These are phyloP conservation scores for Kwoniella botswanensis DNA, from an alignment of 768 basidiomycete species.

Conservation along the genomic window DNA sequence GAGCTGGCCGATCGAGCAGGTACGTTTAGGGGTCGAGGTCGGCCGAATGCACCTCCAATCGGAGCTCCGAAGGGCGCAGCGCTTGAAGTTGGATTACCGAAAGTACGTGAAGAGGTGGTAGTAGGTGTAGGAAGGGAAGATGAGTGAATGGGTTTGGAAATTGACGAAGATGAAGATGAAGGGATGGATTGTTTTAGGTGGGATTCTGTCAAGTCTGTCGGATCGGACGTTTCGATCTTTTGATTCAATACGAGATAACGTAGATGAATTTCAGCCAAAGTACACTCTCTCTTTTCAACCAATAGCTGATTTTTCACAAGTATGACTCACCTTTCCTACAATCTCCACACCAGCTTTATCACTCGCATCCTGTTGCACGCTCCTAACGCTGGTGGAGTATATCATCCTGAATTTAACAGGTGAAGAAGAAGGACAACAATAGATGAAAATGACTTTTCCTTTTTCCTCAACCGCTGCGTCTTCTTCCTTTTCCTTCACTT, in stretches of 20 bases:
- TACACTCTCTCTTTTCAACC: not conserved
- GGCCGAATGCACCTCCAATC: slow-evolving; percentile 42
- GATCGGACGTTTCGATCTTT: slow-evolving; percentile 84
- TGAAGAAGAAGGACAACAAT: slow-evolving; percentile 81
- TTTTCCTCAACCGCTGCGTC: slow-evolving; percentile 16
- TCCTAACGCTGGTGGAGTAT: slow-evolving; percentile 73
- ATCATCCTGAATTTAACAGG: slow-evolving; percentile 87
- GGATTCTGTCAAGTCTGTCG: slow-evolving; percentile 70
- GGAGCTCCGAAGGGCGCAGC: slow-evolving; percentile 7
- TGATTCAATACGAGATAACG: not conserved
- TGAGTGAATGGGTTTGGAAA: slow-evolving; percentile 39
- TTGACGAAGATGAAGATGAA: slow-evolving; percentile 7
- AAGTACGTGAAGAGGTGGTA: slow-evolving; percentile 17
- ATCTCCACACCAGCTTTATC: slow-evolving; percentile 61
- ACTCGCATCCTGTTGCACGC: slow-evolving; percentile 67
- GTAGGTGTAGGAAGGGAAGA: slow-evolving; percentile 41
- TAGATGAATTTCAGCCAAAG: not conserved
- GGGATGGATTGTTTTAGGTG: slow-evolving; percentile 68
- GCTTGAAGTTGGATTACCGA: slow-evolving; percentile 16
- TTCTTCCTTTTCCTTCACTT: slow-evolving; percentile 14
- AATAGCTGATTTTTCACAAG: not conserved
- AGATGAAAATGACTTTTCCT: slow-evolving; percentile 72
- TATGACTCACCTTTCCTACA: slow-evolving; percentile 58
- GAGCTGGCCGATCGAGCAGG: slow-evolving; percentile 37
- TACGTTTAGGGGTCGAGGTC: slow-evolving; percentile 30